A percentile compares a stretch with the other conserved stretches of the same genome.
These are phyloP conservation scores for Vinca minor DNA, from an alignment of 257 asterid species.

Conservation along the genomic window DNA sequence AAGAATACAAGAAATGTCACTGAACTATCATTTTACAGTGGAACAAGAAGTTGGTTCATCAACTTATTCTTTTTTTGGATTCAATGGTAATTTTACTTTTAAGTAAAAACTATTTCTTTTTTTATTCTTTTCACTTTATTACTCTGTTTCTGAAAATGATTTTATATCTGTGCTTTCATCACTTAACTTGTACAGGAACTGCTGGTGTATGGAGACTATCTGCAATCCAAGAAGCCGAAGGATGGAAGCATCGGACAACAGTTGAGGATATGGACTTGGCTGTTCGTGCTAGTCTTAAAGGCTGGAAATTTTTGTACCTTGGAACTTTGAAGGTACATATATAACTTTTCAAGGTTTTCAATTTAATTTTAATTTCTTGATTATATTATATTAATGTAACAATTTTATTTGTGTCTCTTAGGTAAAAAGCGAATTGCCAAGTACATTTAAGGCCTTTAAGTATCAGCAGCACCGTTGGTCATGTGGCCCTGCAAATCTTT, in stretches of 20 bases:
- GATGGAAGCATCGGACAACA: slow-evolving; percentile 94
- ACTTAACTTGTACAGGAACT: slow-evolving; percentile 37
- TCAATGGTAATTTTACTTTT: slow-evolving; percentile 42
- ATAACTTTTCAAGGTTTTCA: background rate
- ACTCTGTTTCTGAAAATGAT: background rate
- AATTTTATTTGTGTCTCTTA: slow-evolving; percentile 7
- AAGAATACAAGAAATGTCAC: slow-evolving; percentile 97
- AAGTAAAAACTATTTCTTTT: background rate
- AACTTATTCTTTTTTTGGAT: slow-evolving; percentile 85
- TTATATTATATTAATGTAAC: background rate
- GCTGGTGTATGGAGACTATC: slow-evolving; percentile 97
- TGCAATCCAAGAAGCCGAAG: slow-evolving; percentile 94
- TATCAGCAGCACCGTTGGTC: slow-evolving; percentile 99
- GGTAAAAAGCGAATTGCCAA: slow-evolving; percentile 94
- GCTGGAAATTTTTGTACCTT: slow-evolving; percentile 88
- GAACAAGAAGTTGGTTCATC: slow-evolving; percentile 99
- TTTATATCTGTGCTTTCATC: background rate
- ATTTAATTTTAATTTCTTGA: too few species aligned
- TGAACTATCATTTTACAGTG: slow-evolving; percentile 82
- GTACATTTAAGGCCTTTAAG: slow-evolving; percentile 87
- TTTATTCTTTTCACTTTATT: background rate
- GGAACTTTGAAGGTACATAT: slow-evolving; percentile 59
- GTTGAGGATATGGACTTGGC: slow-evolving; percentile 98
- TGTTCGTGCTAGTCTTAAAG: slow-evolving; percentile 88
- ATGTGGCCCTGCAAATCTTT: slow-evolving; percentile 94